phyloP scores from a whole-genome alignment of 805 yeast genomes.

The Yarrowia porcina region DNA sequence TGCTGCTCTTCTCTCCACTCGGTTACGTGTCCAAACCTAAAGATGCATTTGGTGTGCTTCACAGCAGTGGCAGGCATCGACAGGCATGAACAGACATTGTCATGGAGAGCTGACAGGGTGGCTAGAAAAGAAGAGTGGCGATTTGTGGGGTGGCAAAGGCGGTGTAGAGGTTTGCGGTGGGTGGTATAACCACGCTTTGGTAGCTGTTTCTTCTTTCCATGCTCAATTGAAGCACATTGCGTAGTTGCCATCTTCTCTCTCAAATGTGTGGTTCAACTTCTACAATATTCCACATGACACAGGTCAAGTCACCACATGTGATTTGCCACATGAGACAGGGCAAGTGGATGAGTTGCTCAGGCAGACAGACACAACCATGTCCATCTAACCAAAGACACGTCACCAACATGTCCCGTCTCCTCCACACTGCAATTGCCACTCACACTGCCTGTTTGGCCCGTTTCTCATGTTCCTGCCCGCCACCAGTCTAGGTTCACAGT shows the following conservation, averaged over 20 bases:
- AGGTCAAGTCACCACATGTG: too few relatives aligned
- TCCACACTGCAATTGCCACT: background rate
- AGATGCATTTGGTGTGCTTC: slow-evolving; percentile 12
- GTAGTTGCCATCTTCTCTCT: too few relatives aligned
- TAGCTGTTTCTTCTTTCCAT: background rate
- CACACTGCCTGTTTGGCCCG: too few relatives aligned
- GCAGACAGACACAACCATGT: background rate
- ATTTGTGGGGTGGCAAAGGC: background rate
- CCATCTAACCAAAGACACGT: too few relatives aligned
- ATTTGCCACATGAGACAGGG: too few relatives aligned
- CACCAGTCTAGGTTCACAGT: slow-evolving; percentile 1
- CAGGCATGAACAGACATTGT: slow-evolving; percentile 4
- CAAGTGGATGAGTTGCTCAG: too few relatives aligned
- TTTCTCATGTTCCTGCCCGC: slow-evolving; percentile 5
- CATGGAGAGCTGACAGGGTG: background rate
- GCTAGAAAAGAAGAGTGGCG: background rate
- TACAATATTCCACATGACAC: background rate
- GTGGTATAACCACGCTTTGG: too few relatives aligned
- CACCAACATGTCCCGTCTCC: too few relatives aligned
- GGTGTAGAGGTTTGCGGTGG: too few relatives aligned
- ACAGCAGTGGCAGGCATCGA: slow-evolving; percentile 7
- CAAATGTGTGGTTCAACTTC: too few relatives aligned
- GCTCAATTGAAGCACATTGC: too few relatives aligned
- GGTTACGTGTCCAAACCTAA: slow-evolving; percentile 21
- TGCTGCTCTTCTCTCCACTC: slow-evolving; percentile 20